Conservation (phyloP, 805 yeast genomes). For the Spathaspora girioi region DNA sequence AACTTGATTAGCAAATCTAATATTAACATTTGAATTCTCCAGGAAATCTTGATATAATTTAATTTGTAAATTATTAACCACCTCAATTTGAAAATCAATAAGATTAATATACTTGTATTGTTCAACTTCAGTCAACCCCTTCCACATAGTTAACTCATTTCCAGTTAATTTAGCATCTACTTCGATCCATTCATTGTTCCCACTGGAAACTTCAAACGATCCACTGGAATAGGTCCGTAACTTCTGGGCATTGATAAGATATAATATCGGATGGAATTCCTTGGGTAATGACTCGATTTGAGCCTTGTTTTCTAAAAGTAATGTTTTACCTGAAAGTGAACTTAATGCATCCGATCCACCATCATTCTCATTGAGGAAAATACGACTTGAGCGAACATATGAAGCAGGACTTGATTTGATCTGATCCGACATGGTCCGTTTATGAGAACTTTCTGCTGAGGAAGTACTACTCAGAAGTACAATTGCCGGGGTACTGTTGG, state of each 20-base stretch:
- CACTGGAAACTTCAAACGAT: constrained; percentile 30
- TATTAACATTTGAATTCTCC: constrained; percentile 19
- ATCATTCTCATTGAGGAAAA: constrained; percentile 9
- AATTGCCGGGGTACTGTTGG: background rate
- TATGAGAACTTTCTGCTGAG: constrained; percentile 1
- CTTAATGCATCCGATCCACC: constrained; percentile 7
- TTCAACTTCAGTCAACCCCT: constrained; percentile 24
- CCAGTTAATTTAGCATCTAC: constrained; percentile 46
- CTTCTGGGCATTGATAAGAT: constrained; percentile 67
- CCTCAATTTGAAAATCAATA: constrained; percentile 34
- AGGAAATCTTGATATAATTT: constrained; percentile 26
- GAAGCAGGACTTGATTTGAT: constrained; percentile 32
- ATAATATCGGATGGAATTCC: constrained; percentile 69
- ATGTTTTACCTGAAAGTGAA: constrained; percentile 7
- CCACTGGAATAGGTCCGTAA: constrained; percentile 62
- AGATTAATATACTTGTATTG: constrained; percentile 51
- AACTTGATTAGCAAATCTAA: constrained; percentile 17
- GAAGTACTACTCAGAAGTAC: background rate
- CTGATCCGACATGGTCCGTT: constrained; percentile 24
- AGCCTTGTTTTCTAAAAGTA: constrained; percentile 14
- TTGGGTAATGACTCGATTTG: constrained; percentile 42
- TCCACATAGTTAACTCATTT: constrained; percentile 49
- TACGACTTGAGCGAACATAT: constrained; percentile 28
- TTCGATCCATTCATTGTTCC: constrained; percentile 24
- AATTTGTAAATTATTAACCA: constrained; percentile 13